Evolutionary conservation across 306 rosid species (phyloP), one percentile per base, ranked within the genome.

Genomic region (Hylodesmum podocarpum): DNA sequence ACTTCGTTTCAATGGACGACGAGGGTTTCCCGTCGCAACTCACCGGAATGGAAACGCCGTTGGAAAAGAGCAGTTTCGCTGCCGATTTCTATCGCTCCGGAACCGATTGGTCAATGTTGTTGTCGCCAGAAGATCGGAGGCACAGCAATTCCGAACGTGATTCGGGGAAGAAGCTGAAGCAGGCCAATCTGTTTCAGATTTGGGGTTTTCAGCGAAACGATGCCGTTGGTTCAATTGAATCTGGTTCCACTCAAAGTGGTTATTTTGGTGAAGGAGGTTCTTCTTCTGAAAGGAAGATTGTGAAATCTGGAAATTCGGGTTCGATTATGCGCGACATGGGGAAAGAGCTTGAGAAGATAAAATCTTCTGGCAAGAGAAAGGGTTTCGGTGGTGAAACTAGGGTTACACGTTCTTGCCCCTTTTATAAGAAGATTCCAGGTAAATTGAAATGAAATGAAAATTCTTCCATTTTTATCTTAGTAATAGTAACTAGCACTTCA

Each of bases 351-450:
- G 78, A 57, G 73, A 71, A 70, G 2, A 21, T 80, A 0, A 82
- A 76, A 14, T 53, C 75, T 39, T 43, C 54, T 11, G 24, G 28
- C 27, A 82, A 79, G 80, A 75, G 89, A 71, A 84, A 75, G 75
- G 54, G 53, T 37, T 51, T 15, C 14, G 0, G 40, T 15, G 68
- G 69, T 22, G 82, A 44, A 24, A 75, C 10, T 78, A 62, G 78
- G 57, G 82, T 36, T 43, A 34, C 78, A 18, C 88, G 82, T 51
- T 9, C 84, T 2, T 86, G 90, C 24, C 90, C 90, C 29, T 86
- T 84, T 68, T 86, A 86, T 59, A 86, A 86, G 74, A 86, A 86
- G 78, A 84, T 86, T 34, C 84, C 88, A 77, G 90, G 90, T 83
- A 33, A 77, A 46, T 22, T 55, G 22, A 44, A 61, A 57, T 16